Conservation (phyloP, 352 stramenopile species). For the Phytopythium kandeliae region DNA sequence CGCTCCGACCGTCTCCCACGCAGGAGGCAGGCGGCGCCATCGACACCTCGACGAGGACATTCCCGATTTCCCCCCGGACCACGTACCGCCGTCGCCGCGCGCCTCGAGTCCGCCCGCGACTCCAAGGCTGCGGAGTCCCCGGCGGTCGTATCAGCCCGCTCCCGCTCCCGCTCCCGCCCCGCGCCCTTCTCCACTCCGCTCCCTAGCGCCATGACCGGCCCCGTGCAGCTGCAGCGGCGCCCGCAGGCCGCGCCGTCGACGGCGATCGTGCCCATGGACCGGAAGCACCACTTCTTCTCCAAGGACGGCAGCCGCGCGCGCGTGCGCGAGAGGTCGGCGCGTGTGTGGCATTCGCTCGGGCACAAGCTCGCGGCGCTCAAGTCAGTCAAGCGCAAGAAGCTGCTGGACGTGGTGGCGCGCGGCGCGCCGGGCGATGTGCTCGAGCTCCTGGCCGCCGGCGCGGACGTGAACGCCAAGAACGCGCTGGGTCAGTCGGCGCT, state of each 20-base stretch:
- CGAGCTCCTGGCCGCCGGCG: conserved; percentile 53
- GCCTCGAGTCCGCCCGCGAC: too few species aligned
- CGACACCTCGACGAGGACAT: not conserved
- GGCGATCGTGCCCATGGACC: conserved; percentile 45
- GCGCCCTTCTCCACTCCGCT: too few species aligned
- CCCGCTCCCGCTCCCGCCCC: not conserved
- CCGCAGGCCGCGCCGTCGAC: conserved; percentile 13
- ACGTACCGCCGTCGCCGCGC: conserved; percentile 3
- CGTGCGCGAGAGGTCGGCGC: conserved; percentile 15
- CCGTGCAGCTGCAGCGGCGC: conserved; percentile 19
- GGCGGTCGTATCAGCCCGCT: conserved; percentile 3
- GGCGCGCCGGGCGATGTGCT: conserved; percentile 51
- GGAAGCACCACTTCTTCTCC: conserved; percentile 29
- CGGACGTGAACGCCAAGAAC: conserved; percentile 45
- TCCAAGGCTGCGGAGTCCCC: not conserved
- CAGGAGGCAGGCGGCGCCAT: too few species aligned
- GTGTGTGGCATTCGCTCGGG: conserved; percentile 71
- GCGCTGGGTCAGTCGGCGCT: conserved; percentile 47
- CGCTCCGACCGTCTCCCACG: too few species aligned
- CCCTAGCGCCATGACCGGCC: conserved; percentile 38
- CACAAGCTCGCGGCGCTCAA: conserved; percentile 72
- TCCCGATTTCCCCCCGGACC: conserved; percentile 1
- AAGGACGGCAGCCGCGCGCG: conserved; percentile 8
- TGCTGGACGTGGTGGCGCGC: conserved; percentile 54
- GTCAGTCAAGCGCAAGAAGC: conserved; percentile 59